Conservation (phyloP, 2,329 filamentous ascomycete genomes). For the Aspergillus nomiae region DNA sequence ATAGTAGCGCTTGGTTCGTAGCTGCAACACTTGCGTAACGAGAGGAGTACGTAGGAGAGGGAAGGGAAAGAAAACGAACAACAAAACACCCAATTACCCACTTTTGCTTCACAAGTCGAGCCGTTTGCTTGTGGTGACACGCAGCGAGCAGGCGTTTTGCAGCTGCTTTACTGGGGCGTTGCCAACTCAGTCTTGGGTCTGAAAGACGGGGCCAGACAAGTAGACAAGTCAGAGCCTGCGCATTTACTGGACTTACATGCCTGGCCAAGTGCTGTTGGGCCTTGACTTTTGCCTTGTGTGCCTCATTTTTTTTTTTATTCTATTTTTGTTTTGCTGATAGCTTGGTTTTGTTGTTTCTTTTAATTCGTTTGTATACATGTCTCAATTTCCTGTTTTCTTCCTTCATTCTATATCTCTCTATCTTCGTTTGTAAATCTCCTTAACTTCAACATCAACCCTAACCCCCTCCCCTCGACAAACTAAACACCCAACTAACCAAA, state of each 20-base stretch:
- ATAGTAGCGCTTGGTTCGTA: background rate
- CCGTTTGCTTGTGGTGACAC: background rate
- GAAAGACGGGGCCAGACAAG: background rate
- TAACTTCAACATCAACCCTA: background rate
- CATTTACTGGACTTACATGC: background rate
- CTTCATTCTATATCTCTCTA: background rate
- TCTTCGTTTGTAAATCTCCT: background rate
- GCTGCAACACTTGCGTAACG: background rate
- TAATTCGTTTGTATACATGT: background rate
- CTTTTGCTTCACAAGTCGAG: background rate
- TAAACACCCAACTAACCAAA: background rate
- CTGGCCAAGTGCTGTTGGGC: background rate
- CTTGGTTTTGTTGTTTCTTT: no score
- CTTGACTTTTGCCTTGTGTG: background rate
- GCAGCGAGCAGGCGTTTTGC: background rate
- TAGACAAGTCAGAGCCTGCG: background rate
- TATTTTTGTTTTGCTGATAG: background rate
- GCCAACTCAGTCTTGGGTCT: background rate
- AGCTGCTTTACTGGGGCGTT: background rate
- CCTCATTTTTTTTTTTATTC: background rate
- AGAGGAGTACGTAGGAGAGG: background rate
- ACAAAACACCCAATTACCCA: background rate
- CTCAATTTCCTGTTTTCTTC: background rate
- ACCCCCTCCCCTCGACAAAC: background rate
- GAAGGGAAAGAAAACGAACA: background rate